These are phyloP conservation scores for Huntiella savannae DNA, from an alignment of 2,329 filamentous ascomycete species.

Conservation along the genomic window DNA sequence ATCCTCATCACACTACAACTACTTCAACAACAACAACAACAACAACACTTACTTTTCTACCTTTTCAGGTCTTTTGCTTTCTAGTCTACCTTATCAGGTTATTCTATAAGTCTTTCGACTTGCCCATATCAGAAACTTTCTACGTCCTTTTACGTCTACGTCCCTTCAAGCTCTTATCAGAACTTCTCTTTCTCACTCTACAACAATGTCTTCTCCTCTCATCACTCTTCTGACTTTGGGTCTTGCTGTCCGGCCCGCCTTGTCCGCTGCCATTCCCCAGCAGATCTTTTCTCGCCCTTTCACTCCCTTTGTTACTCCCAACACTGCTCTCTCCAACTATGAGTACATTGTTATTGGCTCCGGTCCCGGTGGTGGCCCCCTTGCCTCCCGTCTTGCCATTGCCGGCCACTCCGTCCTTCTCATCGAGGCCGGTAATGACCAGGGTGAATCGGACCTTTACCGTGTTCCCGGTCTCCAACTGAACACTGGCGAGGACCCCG, in stretches of 20 bases:
- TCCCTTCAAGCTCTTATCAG: not conserved
- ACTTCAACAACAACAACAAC: not conserved
- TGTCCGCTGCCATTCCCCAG: slow-evolving; percentile 1
- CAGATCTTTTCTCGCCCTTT: not conserved
- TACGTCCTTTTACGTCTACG: not conserved
- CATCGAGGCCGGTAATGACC: slow-evolving; percentile 38
- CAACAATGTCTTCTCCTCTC: too few relatives aligned
- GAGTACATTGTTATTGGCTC: slow-evolving; percentile 43
- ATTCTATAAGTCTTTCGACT: not conserved
- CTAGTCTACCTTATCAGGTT: not conserved
- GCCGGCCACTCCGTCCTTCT: slow-evolving; percentile 38
- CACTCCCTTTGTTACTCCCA: slow-evolving; percentile 5
- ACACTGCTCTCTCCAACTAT: slow-evolving; percentile 18
- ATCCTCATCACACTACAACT: not conserved
- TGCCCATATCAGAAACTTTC: not conserved
- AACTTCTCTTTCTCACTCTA: too few relatives aligned
- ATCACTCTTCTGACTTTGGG: not conserved
- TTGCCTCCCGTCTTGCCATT: slow-evolving; percentile 35
- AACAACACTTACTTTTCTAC: not conserved
- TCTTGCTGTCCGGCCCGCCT: not conserved
- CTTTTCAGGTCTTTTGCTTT: not conserved
- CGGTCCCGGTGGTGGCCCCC: slow-evolving; percentile 34
- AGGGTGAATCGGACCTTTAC: slow-evolving; percentile 20
- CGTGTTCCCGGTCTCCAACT: slow-evolving; percentile 16
- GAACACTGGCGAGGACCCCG: slow-evolving; percentile 15